Base-by-base conservation (phyloP, 768 basidiomycete species). In the Tricholoma terreum region DNA sequence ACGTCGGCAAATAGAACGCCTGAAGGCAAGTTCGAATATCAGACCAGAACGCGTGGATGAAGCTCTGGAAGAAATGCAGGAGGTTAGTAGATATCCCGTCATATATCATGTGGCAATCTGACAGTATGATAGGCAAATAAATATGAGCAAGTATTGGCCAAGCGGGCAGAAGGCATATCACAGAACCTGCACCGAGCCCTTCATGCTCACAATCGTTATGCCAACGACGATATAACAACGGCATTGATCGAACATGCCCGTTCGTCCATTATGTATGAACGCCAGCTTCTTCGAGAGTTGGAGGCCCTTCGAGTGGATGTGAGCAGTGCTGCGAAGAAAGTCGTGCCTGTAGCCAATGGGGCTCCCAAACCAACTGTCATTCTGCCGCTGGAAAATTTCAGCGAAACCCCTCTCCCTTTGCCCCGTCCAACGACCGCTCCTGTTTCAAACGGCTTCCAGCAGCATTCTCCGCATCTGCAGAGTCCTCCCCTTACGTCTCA, bases 181-280 rank as follows among this genome's bases (percentile, higher is more conserved):
- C 86, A 92, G 63, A 95, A 98, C 64, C 79, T 99, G 15, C 94
- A 97, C 64, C 84, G 83, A 50, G 89, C 95, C 2, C 81, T 99
- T 27, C 83, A 87, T 35, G 84, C 84, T 0, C 94, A 99, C 71
- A 92, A 90, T 57, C 83, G 84, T 49, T 83, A 89, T 61, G 90
- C 94, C 27, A 90, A 96, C 54, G 91, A 95, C 55, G 97, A 99
- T 69, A 82, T 98, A 53, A 91, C 91, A 15, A 80, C 90, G 19
- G 90, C 94, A 0, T 76, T 98, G 53, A 85, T 98, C 46, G 94
- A 98, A 70, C 94, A 98, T 71, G 92, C 92, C 15, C 87, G 95
- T 21, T 89, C 94, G 15, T 87, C 88, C 24, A 85, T 98, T 64
- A 85, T 94, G 79, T 97, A 94, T 67, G 95, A 98, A 69, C 83